A percentile compares a stretch with the other conserved stretches of the same genome.
These are phyloP conservation scores for Solanum megistacrolobum DNA, from an alignment of 257 asterid genomes.

Conservation along the genomic window DNA sequence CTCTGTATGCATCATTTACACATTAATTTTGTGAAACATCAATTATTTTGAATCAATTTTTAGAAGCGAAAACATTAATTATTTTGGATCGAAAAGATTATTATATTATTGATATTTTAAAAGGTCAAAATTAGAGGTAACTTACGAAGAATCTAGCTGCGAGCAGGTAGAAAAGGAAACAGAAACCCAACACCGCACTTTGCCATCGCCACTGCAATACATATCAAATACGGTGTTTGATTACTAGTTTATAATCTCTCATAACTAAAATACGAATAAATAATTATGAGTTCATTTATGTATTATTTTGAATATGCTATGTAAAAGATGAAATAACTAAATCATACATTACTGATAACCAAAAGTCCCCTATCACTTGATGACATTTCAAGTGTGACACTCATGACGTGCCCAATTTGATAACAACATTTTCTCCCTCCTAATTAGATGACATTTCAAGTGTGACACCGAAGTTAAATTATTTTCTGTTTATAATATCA, in stretches of 20 bases:
- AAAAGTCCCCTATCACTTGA: neutral
- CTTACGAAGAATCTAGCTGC: conserved; percentile 76
- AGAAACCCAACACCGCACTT: conserved; percentile 78
- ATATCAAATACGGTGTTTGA: neutral
- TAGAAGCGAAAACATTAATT: neutral
- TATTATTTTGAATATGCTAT: no score
- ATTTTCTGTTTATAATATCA: neutral
- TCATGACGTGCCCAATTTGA: neutral
- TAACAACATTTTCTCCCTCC: neutral
- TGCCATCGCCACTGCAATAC: conserved; percentile 96
- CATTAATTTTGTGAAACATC: neutral
- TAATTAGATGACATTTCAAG: neutral
- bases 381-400: neutral
- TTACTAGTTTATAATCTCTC: neutral
- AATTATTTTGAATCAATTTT: neutral
- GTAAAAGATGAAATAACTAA: no score
- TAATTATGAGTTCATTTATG: neutral
- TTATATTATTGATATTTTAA: neutral
- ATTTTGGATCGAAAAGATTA: neutral
- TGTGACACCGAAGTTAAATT: neutral
- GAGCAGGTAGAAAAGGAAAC: conserved; percentile 82
- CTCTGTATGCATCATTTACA: conserved; percentile 40
- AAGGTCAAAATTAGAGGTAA: neutral
- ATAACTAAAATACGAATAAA: no score
- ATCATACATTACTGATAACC: neutral